Evolutionary conservation across 2,329 filamentous ascomycete genomes (phyloP), one percentile per base, ranked within the genome.

Genomic region (Neofusicoccum cordaticola): DNA sequence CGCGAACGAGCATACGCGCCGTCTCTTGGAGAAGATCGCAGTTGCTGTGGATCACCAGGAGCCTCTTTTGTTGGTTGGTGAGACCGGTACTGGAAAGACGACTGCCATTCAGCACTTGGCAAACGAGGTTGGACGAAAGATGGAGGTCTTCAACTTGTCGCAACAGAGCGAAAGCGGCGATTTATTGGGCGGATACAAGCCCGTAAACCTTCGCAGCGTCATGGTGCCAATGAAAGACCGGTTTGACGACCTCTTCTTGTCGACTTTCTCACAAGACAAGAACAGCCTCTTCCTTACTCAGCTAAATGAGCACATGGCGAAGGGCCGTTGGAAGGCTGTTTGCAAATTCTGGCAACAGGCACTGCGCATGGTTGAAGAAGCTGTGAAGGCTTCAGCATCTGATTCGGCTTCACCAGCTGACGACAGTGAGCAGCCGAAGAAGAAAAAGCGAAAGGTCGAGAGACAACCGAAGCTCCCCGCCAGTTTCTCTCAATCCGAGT

Each of bases 141-240:
- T 99, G 12, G 90, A 93, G 0, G 92, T 93, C 2, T 93, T 99
- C 73, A 99, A 99, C 73, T 78, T 99, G 74, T 99, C 95, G 0
- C 96, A 99, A 74, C 96, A 99, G 75, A 98, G 93, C 72, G 96
- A 99, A 78, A 93, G 91, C 45, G 91, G 93, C n/a, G 95, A 99
- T 79, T 81, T 99, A 12, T 83, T 99, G 0, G 96, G 95, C 71
- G 95, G 95, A 0, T 98, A 96, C 81, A 99, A 99, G 75, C 95
- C 95, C 0, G 90, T 99, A 66, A 97, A 94, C 73, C 87, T 95
- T 47, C 88, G 94, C 69, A 96, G 88, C 66, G 83, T 98, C 64
- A 90, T 95, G 0, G 86, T 97, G 42, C 94, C 95, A 0, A 80
- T 99, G 72, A 92, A 96, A 71, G 95, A 98, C 70, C 92, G 96